phyloP scores from a whole-genome alignment of 371 early-diverging fungal genomes.

The Rhizopus sp. region DNA sequence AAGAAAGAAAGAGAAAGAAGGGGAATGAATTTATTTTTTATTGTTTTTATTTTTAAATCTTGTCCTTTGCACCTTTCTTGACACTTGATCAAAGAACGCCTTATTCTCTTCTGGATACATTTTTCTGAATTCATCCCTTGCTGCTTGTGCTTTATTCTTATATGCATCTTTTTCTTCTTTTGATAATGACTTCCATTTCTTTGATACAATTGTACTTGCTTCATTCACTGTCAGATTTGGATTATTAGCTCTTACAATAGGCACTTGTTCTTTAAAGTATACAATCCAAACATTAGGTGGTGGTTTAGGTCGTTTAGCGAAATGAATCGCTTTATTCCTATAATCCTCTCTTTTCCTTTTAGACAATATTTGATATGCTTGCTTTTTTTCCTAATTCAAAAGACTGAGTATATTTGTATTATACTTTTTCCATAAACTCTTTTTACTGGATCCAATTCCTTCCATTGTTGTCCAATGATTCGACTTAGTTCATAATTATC shows the following conservation, averaged over 20 bases:
- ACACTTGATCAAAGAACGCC: background rate
- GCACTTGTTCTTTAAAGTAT: background rate
- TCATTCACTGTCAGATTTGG: background rate
- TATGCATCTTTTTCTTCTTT: conserved; percentile 3
- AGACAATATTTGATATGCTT: conserved; percentile 8
- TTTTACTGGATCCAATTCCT: conserved; percentile 14
- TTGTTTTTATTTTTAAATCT: background rate
- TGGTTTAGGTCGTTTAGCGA: background rate
- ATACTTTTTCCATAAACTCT: background rate
- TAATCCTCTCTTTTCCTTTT: conserved; percentile 9
- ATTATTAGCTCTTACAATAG: conserved; percentile 1
- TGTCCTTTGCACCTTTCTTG: background rate
- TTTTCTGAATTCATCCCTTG: conserved; percentile 21
- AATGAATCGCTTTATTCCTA: background rate
- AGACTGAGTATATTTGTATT: background rate
- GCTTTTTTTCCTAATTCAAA: conserved; percentile 10
- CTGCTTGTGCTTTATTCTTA: conserved; percentile 14
- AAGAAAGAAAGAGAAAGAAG: background rate
- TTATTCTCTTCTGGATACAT: conserved; percentile 2
- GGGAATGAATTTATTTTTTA: background rate
- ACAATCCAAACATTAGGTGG: conserved; percentile 11
- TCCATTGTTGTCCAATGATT: conserved; percentile 17
- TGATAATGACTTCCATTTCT: background rate
- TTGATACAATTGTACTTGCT: background rate
- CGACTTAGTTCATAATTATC: conserved; percentile 12